These are phyloP conservation scores for Xylariomycetidae sp. DNA, from an alignment of 2,329 filamentous ascomycete species.

Conservation along the genomic window DNA sequence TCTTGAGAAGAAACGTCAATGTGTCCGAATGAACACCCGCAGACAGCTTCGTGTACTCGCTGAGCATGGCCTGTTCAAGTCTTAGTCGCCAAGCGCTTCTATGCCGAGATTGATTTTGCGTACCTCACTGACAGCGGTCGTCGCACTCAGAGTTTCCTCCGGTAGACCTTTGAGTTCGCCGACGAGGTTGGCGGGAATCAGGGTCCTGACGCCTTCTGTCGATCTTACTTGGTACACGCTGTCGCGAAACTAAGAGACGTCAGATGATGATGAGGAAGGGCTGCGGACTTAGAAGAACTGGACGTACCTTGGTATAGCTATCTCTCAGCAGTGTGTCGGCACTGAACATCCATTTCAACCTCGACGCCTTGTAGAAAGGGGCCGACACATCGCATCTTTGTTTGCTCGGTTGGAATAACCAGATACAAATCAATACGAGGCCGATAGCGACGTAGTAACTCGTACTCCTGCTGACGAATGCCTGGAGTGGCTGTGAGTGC, in stretches of 20 bases:
- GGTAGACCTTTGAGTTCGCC: slow-evolving; percentile 44
- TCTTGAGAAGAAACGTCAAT: slow-evolving; percentile 39
- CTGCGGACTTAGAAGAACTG: background rate
- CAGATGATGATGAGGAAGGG: slow-evolving; percentile 3
- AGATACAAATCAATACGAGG: slow-evolving; percentile 31
- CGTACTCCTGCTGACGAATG: slow-evolving; percentile 24
- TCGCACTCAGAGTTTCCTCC: slow-evolving; percentile 44
- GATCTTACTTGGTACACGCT: slow-evolving; percentile 47
- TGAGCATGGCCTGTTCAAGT: slow-evolving; percentile 47
- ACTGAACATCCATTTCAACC: slow-evolving; percentile 46
- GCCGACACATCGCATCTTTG: slow-evolving; percentile 27
- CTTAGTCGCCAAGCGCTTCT: no score
- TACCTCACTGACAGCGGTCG: slow-evolving; percentile 44
- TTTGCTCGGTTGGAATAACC: slow-evolving; percentile 33
- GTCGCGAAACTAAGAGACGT: slow-evolving; percentile 37
- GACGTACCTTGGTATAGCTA: slow-evolving; percentile 42
- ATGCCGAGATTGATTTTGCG: no score
- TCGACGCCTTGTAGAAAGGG: slow-evolving; percentile 44
- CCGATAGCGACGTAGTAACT: slow-evolving; percentile 38
- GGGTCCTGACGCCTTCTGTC: slow-evolving; percentile 44
- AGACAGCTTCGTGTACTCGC: slow-evolving; percentile 46
- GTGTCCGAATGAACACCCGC: slow-evolving; percentile 42
- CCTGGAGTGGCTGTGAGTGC: slow-evolving; percentile 7
- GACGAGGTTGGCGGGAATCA: slow-evolving; percentile 41
- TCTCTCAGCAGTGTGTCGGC: slow-evolving; percentile 43